phyloP scores from a whole-genome alignment of 2,329 filamentous ascomycete genomes.

The Botrytis sinoallii region DNA sequence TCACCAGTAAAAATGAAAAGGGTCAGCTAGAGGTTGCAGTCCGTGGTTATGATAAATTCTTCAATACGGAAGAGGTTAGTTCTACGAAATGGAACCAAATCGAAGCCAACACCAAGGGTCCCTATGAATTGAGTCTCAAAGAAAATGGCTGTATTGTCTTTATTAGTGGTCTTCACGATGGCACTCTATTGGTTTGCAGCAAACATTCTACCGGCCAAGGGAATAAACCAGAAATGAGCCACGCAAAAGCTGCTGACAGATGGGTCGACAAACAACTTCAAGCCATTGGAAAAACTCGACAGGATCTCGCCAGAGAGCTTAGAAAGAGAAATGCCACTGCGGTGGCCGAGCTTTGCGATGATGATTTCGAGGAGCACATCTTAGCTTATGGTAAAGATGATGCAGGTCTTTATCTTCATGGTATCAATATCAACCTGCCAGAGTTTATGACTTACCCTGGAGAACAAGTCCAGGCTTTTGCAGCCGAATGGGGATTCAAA shows the following conservation, averaged over 20 bases:
- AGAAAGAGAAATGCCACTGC: constrained; percentile 84
- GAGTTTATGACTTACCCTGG: constrained; percentile 86
- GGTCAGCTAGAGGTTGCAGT: constrained; percentile 74
- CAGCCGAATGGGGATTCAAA: constrained; percentile 88
- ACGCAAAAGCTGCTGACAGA: constrained; percentile 77
- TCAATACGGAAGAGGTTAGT: constrained; percentile 81
- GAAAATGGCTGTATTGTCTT: constrained; percentile 99
- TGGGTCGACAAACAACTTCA: constrained; percentile 80
- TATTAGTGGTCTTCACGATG: constrained; percentile 85
- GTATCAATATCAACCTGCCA: constrained; percentile 93
- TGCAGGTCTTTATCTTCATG: constrained; percentile 91
- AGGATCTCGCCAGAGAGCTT: constrained; percentile 74
- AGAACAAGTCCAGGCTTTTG: constrained; percentile 80
- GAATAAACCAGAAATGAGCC: constrained; percentile 62
- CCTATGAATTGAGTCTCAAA: constrained; percentile 94
- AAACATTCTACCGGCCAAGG: constrained; percentile 92
- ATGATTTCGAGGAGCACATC: constrained; percentile 95
- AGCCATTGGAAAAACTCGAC: constrained; percentile 71
- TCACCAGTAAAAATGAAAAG: constrained; percentile 70
- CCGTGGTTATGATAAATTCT: constrained; percentile 98
- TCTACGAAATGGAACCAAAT: constrained; percentile 84
- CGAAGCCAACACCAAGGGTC: constrained; percentile 69
- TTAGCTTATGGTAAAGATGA: constrained; percentile 79
- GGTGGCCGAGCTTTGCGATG: constrained; percentile 94
- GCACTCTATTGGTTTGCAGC: constrained; percentile 90